These are phyloP conservation scores for Mycena crocata DNA, from an alignment of 768 basidiomycete genomes.

Conservation along the genomic window DNA sequence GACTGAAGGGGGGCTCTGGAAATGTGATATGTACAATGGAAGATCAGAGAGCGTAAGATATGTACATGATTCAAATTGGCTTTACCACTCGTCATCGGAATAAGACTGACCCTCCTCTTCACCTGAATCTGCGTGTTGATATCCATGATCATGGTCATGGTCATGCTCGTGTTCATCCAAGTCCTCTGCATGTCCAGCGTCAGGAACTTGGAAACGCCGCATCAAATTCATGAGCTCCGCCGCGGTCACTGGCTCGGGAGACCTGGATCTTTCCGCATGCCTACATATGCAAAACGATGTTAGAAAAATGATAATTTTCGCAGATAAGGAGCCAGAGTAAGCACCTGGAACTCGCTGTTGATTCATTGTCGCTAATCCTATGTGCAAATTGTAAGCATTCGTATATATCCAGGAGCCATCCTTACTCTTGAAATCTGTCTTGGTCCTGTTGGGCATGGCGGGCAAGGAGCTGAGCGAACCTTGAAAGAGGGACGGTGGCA, in stretches of 20 bases:
- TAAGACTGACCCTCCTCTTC: too few relatives aligned
- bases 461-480: not conserved
- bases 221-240: not conserved
- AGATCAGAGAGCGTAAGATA: not conserved
- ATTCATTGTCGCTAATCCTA: conserved; percentile 6
- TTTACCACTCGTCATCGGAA: not conserved
- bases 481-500: too few relatives aligned
- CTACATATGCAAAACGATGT: not conserved
- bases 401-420: not conserved
- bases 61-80: not conserved
- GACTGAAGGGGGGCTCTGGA: not conserved
- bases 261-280: not conserved
- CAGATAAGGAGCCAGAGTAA: not conserved
- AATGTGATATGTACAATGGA: not conserved
- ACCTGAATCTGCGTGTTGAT: too few relatives aligned
- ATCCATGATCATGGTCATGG: too few relatives aligned
- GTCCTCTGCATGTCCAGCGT: too few relatives aligned
- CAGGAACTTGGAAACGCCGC: not conserved
- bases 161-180: not conserved
- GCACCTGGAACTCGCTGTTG: not conserved
- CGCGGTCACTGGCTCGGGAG: not conserved
- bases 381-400: not conserved
- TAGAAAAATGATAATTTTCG: not conserved
- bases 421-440: conserved; percentile 2
- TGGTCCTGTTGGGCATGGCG: not conserved